Conservation (phyloP, 768 basidiomycete species). For the Cyclocybe aegerita region DNA sequence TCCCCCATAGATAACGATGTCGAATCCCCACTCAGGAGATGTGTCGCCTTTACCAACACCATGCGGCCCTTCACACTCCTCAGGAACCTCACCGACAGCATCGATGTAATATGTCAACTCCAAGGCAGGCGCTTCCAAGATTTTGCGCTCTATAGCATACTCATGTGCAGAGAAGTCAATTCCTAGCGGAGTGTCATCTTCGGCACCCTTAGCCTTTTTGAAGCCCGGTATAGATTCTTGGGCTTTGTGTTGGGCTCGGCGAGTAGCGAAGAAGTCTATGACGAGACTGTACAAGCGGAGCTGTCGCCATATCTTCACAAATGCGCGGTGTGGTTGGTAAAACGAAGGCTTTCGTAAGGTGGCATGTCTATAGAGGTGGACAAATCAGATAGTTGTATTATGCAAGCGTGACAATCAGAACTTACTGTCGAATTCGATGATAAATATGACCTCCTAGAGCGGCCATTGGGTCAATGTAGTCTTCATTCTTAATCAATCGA, state of each 20-base stretch:
- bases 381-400: neutral
- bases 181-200: slow-evolving; percentile 56
- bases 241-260: slow-evolving; percentile 27
- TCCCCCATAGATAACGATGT: slow-evolving; percentile 78
- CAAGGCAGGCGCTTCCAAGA: slow-evolving; percentile 74
- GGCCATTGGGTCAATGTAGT: slow-evolving; percentile 68
- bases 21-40: slow-evolving; percentile 92
- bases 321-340: slow-evolving; percentile 37
- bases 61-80: slow-evolving; percentile 37
- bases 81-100: slow-evolving; percentile 74
- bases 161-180: slow-evolving; percentile 61
- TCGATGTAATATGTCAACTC: slow-evolving; percentile 89
- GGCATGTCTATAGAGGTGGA: slow-evolving; percentile 27
- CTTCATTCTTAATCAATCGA: slow-evolving; percentile 72
- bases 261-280: slow-evolving; percentile 30
- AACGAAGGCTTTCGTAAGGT: slow-evolving; percentile 26
- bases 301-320: slow-evolving; percentile 56
- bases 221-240: slow-evolving; percentile 15
- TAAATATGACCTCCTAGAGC: slow-evolving; percentile 64
- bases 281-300: slow-evolving; percentile 43
- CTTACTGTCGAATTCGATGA: slow-evolving; percentile 51
- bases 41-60: slow-evolving; percentile 87
- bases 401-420: neutral
- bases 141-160: slow-evolving; percentile 84
- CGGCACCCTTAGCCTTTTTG: slow-evolving; percentile 31